Evolutionary conservation across 345 rosid species (phyloP).

Genomic region (Fremontodendron californicum): DNA sequence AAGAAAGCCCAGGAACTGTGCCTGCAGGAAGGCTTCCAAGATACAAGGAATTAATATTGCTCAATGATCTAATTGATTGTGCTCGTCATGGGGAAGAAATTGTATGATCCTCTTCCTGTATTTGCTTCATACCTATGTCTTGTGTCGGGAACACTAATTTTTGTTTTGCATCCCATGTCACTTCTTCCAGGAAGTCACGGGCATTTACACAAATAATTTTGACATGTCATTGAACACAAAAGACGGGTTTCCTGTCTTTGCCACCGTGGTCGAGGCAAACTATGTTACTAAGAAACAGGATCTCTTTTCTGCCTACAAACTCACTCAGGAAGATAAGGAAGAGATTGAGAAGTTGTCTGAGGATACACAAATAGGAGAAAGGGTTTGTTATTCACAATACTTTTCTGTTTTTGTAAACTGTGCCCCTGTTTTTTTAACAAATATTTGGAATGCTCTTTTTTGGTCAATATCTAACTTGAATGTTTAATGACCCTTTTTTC

Average conservation of each 20-base stretch:
- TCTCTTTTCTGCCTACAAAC: conserved; percentile 92
- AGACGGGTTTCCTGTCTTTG: conserved; percentile 96
- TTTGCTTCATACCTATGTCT: background rate
- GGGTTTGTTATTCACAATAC: conserved; percentile 43
- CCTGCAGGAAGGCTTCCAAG: conserved; percentile 99
- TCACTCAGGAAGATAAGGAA: conserved; percentile 90
- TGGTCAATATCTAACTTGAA: background rate
- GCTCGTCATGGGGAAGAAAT: conserved; percentile 99
- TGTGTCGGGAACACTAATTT: conserved; percentile 1
- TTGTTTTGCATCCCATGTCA: background rate
- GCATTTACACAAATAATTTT: conserved; percentile 87
- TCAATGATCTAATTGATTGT: conserved; percentile 93
- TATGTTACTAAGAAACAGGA: conserved; percentile 91
- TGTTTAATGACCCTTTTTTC: conserved; percentile 14
- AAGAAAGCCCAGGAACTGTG: conserved; percentile 98
- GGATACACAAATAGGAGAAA: conserved; percentile 88
- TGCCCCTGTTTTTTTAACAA: conserved; percentile 3
- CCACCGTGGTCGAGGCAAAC: conserved; percentile 96
- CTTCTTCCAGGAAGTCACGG: conserved; percentile 85
- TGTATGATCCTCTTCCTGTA: conserved; percentile 37
- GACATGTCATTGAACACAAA: conserved; percentile 94
- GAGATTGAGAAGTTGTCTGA: conserved; percentile 85
- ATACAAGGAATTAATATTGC: conserved; percentile 92
- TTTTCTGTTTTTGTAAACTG: background rate
- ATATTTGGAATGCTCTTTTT: background rate